phyloP scores from a whole-genome alignment of 2,329 filamentous ascomycete species.

The Alternaria viburni region DNA sequence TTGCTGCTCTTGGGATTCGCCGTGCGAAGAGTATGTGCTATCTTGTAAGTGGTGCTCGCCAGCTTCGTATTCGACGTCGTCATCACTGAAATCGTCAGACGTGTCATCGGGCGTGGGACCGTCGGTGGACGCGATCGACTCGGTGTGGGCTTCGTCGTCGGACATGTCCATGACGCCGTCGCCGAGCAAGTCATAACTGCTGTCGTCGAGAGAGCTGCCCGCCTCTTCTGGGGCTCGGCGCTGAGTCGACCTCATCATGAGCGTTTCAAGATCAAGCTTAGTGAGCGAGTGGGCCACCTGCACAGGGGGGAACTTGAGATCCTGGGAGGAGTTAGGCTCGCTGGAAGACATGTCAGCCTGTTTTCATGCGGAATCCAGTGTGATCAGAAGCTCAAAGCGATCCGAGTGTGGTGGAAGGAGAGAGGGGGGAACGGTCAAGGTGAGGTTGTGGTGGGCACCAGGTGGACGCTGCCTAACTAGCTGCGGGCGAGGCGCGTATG shows the following conservation, averaged over 20 bases:
- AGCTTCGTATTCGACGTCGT: conserved; percentile 39
- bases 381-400: background rate
- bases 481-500: conserved; percentile 27
- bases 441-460: conserved; percentile 20
- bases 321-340: conserved; percentile 32
- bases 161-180: conserved; percentile 40
- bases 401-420: conserved; percentile 13
- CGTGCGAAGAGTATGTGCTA: conserved; percentile 28
- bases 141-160: conserved; percentile 48
- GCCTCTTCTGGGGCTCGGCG: conserved; percentile 33
- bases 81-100: conserved; percentile 37
- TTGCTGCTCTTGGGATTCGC: conserved; percentile 19
- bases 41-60: conserved; percentile 24
- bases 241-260: conserved; percentile 45
- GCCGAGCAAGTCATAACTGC: conserved; percentile 43
- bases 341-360: conserved; percentile 40
- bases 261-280: conserved; percentile 40
- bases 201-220: conserved; percentile 43
- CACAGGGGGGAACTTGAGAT: conserved; percentile 41
- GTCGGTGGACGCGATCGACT: conserved; percentile 46
- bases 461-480: conserved; percentile 33
- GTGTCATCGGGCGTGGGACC: conserved; percentile 43
- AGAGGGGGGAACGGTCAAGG: conserved; percentile 10
- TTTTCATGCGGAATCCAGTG: conserved; percentile 15
- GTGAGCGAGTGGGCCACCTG: conserved; percentile 40